Conservation (phyloP, 2,329 filamentous ascomycete species). For the Curvularia sp. region DNA sequence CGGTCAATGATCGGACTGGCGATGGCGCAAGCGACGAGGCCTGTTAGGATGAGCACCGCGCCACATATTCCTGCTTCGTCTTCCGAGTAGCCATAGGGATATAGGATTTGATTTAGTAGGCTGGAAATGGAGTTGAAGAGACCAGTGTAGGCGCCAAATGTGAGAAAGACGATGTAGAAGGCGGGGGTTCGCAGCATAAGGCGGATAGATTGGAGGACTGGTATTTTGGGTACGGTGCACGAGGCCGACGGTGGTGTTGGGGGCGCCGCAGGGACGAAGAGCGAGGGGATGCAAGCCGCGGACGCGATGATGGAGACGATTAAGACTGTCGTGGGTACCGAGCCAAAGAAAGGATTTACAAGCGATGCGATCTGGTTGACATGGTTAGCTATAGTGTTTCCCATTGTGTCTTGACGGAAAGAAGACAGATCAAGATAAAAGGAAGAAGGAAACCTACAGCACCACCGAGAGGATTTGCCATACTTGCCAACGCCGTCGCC, state of each 20-base stretch:
- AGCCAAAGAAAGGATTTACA: slow-evolving; percentile 79
- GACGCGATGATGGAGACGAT: slow-evolving; percentile 84
- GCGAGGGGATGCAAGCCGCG: slow-evolving; percentile 72
- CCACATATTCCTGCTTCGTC: slow-evolving; percentile 89
- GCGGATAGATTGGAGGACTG: slow-evolving; percentile 63
- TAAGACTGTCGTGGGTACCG: slow-evolving; percentile 81
- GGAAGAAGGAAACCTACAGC: slow-evolving; percentile 62
- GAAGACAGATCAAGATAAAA: slow-evolving; percentile 1
- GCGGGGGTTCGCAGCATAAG: slow-evolving; percentile 64
- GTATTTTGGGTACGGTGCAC: slow-evolving; percentile 60
- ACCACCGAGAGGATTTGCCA: slow-evolving; percentile 90
- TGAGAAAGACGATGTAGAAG: slow-evolving; percentile 80
- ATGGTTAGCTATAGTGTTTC: slow-evolving; percentile 11
- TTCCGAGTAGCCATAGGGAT: slow-evolving; percentile 83
- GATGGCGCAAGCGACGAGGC: slow-evolving; percentile 78
- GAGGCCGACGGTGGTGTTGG: slow-evolving; percentile 79
- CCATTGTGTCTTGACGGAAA: neutral
- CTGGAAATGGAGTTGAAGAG: slow-evolving; percentile 93
- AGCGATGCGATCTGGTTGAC: slow-evolving; percentile 70
- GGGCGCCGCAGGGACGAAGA: slow-evolving; percentile 79
- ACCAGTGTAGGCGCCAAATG: slow-evolving; percentile 85
- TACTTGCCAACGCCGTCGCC: slow-evolving; percentile 82
- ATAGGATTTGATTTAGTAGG: slow-evolving; percentile 87
- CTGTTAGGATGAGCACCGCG: slow-evolving; percentile 86
- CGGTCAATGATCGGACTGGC: slow-evolving; percentile 83